Conservation (phyloP, 495 filamentous ascomycete genomes). For the Daldinia bambusicola region DNA sequence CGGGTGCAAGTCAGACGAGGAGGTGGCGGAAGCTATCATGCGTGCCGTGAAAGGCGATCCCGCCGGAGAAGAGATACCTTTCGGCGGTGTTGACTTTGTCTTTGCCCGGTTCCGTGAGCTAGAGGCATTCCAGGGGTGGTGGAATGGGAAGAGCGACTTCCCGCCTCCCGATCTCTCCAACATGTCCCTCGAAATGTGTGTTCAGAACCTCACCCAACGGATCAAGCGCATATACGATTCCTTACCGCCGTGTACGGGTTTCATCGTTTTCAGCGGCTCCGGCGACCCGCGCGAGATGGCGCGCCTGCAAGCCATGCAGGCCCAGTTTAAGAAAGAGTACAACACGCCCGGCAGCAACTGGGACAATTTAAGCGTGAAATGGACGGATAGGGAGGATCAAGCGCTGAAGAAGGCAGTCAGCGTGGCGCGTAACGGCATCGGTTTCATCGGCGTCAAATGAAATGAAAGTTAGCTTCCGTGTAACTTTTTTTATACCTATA, state of each 20-base stretch:
- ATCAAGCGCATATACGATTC: constrained; percentile 77
- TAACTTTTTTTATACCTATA: not conserved
- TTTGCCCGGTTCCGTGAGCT: constrained; percentile 90
- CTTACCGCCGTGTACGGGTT: constrained; percentile 83
- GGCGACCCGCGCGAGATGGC: constrained; percentile 85
- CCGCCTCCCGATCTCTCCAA: constrained; percentile 44
- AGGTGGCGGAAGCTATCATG: constrained; percentile 75
- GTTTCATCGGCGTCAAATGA: constrained; percentile 81
- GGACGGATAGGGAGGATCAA: constrained; percentile 90
- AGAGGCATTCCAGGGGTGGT: constrained; percentile 84
- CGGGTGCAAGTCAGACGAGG: constrained; percentile 77
- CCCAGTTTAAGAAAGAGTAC: constrained; percentile 79
- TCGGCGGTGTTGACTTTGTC: constrained; percentile 82
- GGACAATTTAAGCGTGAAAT: constrained; percentile 87
- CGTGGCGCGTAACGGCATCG: constrained; percentile 78
- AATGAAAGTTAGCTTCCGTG: not conserved
- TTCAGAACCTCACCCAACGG: constrained; percentile 58
- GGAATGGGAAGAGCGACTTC: constrained; percentile 67
- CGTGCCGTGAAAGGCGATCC: constrained; percentile 75
- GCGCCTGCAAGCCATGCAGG: constrained; percentile 77
- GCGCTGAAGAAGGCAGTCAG: constrained; percentile 74
- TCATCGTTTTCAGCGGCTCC: constrained; percentile 88
- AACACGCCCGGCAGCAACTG: constrained; percentile 75
- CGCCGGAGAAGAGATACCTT: constrained; percentile 68
- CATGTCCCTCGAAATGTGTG: constrained; percentile 62